Evolutionary conservation across 441 rosid genomes (phyloP), one percentile per base, ranked within the genome.

Genomic region (Breynia disticha): DNA sequence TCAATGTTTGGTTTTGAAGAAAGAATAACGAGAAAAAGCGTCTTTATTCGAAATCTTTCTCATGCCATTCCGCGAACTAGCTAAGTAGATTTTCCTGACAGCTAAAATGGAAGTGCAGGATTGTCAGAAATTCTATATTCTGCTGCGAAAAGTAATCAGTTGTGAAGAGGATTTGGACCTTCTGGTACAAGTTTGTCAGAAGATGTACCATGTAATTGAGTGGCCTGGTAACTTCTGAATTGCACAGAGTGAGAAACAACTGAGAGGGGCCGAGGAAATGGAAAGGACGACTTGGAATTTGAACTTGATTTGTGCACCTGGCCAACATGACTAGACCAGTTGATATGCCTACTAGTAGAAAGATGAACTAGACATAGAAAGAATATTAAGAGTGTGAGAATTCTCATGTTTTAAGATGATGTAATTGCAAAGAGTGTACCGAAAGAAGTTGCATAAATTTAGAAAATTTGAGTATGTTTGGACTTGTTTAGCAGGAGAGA

Each of bases 91-190:
- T 52, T 59, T 32, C 48, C 41, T 41, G 35, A 28, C 35, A 28
- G 4, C 63, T 15, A 45, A 7, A n/a, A n/a, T n/a, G n/a, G 16
- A 59, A 52, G 19, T 12, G 21, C 19, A 9, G 9, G 45, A 5
- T 9, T 28, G 35, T 28, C 35, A 4, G 8, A 28, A 28, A 28
- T 28, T 28, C 35, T 28, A 3, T 28, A 2, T 45, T 51, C 5
- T 1, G 12, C 44, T 0, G 14, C 11, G 50, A 16, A 63, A 48
- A n/a, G 53, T 35, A 8, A 47, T 70, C 59, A 79, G 48, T 79
- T 79, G 59, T 79, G 83, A 56, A 79, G 77, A 10, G 79, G 80
- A 55, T 79, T 79, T 5, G 80, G 80, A 45, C 83, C 83, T 16
- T 66, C 65, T 1, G 83, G 80, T 22, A 79, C 83, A 42, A 17